Base-by-base conservation (phyloP, 331 rosid species). In the Pyracantha coccinea region DNA sequence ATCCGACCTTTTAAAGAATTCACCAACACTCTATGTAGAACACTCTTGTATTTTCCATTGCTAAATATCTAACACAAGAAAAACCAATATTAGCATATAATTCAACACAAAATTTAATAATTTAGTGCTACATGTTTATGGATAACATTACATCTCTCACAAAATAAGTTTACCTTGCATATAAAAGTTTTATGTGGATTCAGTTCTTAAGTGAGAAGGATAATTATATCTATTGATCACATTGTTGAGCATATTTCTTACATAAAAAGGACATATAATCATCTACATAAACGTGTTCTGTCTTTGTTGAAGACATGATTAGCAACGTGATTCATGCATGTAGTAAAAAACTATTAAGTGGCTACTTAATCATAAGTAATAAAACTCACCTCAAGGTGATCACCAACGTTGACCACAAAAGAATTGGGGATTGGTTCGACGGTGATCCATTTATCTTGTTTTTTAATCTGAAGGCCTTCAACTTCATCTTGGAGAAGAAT, bases 401-500 rank as follows among this genome's bases (percentile, higher is more conserved):
- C 98, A 14, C 98, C 98, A 29, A 93, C 83, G 78, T 93, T 93
- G 80, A 93, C 88, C 33, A 93, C 89, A 6, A 93, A 91, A 10
- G 93, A 84, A 13, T 87, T 86, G 3, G 95, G 77, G 53, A 91
- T 73, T n/a, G 98, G 97, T 32, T 88, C 77, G 54, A 93, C 93
- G 53, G 91, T 91, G 89, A 86, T 47, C 98, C 98, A 93, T 64
- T 87, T 69, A 7, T 73, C 90, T 82, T 87, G 83, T 75, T 74
- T 80, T 31, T 89, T 87, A 44, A 93, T 82, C 60, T 93, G 98
- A 72, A 93, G 84, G 4, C 97, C 98, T 79, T 85, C 86, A 0
- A 93, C 91, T 55, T 93, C 73, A 8, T 88, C 97, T 85, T 91
- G 98, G 20, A 93, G 90, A 19, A 93, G 89, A 21, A 93, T 89